phyloP scores from a whole-genome alignment of 2,329 filamentous ascomycete genomes.

The Orbilia ellipsospora region DNA sequence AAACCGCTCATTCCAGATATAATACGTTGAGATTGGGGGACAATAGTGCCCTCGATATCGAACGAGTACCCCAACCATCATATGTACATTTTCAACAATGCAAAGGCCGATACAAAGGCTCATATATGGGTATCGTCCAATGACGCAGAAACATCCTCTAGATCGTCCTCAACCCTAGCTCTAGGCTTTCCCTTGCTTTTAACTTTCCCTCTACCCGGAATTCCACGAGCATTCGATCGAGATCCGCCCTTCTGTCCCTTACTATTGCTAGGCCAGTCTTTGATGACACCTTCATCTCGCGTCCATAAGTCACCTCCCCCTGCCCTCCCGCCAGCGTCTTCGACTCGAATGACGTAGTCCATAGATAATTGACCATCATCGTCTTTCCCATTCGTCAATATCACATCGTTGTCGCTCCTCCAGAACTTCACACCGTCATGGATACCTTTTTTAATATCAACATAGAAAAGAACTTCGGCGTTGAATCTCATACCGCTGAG shows the following conservation, averaged over 20 bases:
- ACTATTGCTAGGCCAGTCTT: conserved; percentile 73
- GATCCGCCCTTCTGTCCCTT: conserved; percentile 60
- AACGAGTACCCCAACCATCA: not conserved
- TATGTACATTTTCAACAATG: not conserved
- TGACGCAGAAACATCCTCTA: conserved; percentile 23
- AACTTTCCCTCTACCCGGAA: conserved; percentile 61
- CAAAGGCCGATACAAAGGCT: not conserved
- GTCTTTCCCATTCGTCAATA: conserved; percentile 71
- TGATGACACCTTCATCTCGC: conserved; percentile 74
- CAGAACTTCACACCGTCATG: conserved; percentile 74
- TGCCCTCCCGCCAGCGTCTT: conserved; percentile 66
- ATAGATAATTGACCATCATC: conserved; percentile 72
- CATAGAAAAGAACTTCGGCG: conserved; percentile 80
- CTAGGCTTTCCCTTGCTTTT: conserved; percentile 15
- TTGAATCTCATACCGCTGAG: conserved; percentile 83
- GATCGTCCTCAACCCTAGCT: conserved; percentile 13
- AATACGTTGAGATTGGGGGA: too few species aligned
- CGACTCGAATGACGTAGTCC: conserved; percentile 78
- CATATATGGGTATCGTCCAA: conserved; percentile 32
- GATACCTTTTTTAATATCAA: conserved; percentile 77
- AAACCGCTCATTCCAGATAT: too few species aligned
- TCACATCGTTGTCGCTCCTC: conserved; percentile 80
- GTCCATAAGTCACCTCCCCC: conserved; percentile 74
- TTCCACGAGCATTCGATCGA: conserved; percentile 65
- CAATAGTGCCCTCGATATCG: not conserved